Base-by-base conservation (phyloP, 1,139 yeast genomes). In the Blastobotrys capitulatus region DNA sequence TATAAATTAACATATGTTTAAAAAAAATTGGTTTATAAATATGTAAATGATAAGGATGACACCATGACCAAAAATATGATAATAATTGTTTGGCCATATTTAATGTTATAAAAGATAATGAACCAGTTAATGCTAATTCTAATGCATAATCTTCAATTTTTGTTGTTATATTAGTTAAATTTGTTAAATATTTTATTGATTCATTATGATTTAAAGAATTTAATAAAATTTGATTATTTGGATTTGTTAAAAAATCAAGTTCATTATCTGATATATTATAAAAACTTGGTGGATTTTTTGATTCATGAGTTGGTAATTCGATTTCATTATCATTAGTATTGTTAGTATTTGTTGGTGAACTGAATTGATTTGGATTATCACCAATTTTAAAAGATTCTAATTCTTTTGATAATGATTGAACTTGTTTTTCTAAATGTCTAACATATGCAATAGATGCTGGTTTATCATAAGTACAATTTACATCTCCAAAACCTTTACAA, bases 401-500 rank as follows among this genome's bases (percentile, higher is more conserved):
- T 25, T 45, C 39, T n/a, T 44, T 45, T 2, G 48, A n/a, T 38
- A 48, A 31, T 13, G 47, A 25, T 38, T 48, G 47, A 12, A 48
- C 44, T 37, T 48, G 51, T 25, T 44, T 44, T 16, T 48, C 51
- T 15, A 48, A 29, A 32, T 48, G 51, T 27, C 48, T 44, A n/a
- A 48, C 51, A 22, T 48, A 48, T 5, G 51, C 51, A 26, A 48
- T 48, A 8, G 51, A 48, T 7, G 51, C 47, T 5, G 51, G 51
- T 29, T 44, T 48, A 38, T 48, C 51, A 25, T 48, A 48, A 1
- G 46, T 41, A 43, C 50, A 48, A 32, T 43, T 48, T 18, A 32
- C 46, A 31, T 48, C 51, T 12, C 51, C 51, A 37, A 48, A 48
- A 13, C 51, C 46, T 27, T 48, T 44, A 29, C 51, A 48, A 3